Evolutionary conservation across 352 stramenopile species (phyloP), one percentile per base, ranked within the genome.

Genomic region (Peronospora destructor): DNA sequence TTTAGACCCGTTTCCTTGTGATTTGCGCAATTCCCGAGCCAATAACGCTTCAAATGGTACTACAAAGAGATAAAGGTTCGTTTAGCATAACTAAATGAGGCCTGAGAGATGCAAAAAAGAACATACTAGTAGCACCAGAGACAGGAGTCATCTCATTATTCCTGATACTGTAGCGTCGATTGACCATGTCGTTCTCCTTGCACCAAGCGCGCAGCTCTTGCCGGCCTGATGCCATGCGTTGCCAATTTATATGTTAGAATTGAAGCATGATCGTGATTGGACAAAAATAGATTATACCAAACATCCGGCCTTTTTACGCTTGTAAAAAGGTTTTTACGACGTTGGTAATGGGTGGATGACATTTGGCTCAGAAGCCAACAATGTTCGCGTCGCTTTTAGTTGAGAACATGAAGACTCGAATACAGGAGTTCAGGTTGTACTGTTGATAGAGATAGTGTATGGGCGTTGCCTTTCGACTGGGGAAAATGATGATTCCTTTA

Each of bases 401-500:
- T 32, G 6, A 32, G 28, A 11, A 9, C 6, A 12, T 32, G 28
- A 32, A 9, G 28, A 12, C 4, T n/a, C 4, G 30, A 16, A 3
- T 6, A 14, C 30, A 36, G 4, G 8, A 3, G 19, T 21, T 34
- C 9, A 34, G 30, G 1, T 34, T 34, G 11, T n/a, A 19, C 0
- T 19, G 9, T 23, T 36, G 10, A n/a, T 36, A 10, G 4, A 36
- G 17, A 33, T 32, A 47, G 10, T 49, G 6, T 56, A 25, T 53
- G 23, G 14, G 25, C 50, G 26, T 56, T 33, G 40, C 26, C 25
- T 53, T 59, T 6, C 52, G 49, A 49, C 52, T 74, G 62, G 59
- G 76, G 71, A 91, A 77, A 66, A 85, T 84, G 72, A 89, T 92
- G 81, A 92, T 74, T 67, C 66, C 66, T 54, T 78, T 80, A 83